Base-by-base conservation (phyloP, 1,284 basidiomycete genomes). In the Exobasidium cylindrosporum region DNA sequence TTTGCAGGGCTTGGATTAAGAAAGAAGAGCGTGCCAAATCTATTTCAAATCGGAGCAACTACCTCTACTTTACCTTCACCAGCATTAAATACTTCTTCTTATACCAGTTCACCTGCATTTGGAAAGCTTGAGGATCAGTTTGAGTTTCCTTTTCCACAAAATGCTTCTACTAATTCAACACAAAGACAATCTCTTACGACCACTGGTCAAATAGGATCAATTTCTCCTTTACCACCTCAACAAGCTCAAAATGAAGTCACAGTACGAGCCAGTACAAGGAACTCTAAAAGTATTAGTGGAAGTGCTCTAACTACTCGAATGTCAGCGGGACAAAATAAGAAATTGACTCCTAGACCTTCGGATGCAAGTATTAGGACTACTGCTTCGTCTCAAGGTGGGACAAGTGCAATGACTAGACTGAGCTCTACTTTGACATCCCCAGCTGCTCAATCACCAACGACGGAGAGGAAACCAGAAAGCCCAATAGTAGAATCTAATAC, bases 1-100 rank as follows among this genome's bases (percentile, higher is more conserved):
- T 58, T 62, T 28, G 29, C 45, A 17, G 40, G 62, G n/a, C 31
- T 65, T 5, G 30, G 45, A 1, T 47, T 73, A 26, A 49, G 69
- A 2, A 73, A 72, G 61, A 73, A 73, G 61, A 73, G 71, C 58
- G 52, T 69, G 26, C 57, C 66, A 5, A 68, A 62, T 40, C 60
- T 68, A 55, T 52, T 35, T 47, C 61, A 2, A 61, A 60, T 31
- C 31, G 17, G 14, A 31, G 23, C 21, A 24, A 26, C 59, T 7
- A 57, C 62, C n/a, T n/a, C n/a, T n/a, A n/a, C n/a, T n/a, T n/a
- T n/a, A n/a, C n/a, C 3, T 63, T 67, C 2, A 57, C 65, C n/a
- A 62, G 63, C 26, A 61, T 64, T 3, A 50, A 29, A 46, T 29
- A 26, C 58, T 43, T 23, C 66, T 54, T 26, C 58, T 29, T 31